These are phyloP conservation scores for Phytophthora litchii DNA, from an alignment of 352 stramenopile genomes.

Conservation along the genomic window DNA sequence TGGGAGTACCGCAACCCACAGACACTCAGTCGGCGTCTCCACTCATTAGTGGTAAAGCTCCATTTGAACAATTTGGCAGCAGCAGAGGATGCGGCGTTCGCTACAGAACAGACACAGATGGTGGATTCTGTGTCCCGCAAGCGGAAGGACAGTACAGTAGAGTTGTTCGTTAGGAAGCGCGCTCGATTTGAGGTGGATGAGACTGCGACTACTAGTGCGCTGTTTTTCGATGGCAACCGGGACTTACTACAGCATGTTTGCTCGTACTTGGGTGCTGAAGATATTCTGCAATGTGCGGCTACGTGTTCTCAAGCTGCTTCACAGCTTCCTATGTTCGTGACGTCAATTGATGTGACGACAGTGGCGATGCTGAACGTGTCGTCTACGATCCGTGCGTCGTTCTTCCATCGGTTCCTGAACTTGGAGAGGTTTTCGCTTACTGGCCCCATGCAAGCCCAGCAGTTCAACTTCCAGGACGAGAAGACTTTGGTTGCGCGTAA, in stretches of 20 bases:
- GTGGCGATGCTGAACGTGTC: slow-evolving; percentile 31
- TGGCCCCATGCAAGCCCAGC: slow-evolving; percentile 36
- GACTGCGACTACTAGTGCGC: slow-evolving; percentile 11
- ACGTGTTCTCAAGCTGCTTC: slow-evolving; percentile 38
- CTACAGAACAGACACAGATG: slow-evolving; percentile 18
- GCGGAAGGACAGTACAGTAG: slow-evolving; percentile 23
- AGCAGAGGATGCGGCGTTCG: slow-evolving; percentile 45
- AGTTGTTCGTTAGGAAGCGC: slow-evolving; percentile 19
- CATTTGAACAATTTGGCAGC: slow-evolving; percentile 57
- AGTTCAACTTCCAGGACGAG: slow-evolving; percentile 58
- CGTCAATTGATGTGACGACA: slow-evolving; percentile 37
- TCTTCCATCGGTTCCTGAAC: slow-evolving; percentile 50
- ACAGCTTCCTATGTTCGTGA: slow-evolving; percentile 47
- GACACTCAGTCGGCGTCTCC: slow-evolving; percentile 58
- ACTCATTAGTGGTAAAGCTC: slow-evolving; percentile 66
- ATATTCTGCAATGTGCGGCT: slow-evolving; percentile 40
- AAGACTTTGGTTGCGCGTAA: slow-evolving; percentile 41
- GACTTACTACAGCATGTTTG: slow-evolving; percentile 52
- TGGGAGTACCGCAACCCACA: slow-evolving; percentile 63
- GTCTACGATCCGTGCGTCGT: slow-evolving; percentile 13
- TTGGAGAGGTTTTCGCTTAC: slow-evolving; percentile 44
- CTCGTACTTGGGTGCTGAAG: slow-evolving; percentile 43
- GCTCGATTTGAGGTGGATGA: slow-evolving; percentile 4
- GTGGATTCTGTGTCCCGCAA: slow-evolving; percentile 12
- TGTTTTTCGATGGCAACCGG: slow-evolving; percentile 57